These are phyloP conservation scores for Alternaria postmessia DNA, from an alignment of 2,329 filamentous ascomycete genomes.

Conservation along the genomic window DNA sequence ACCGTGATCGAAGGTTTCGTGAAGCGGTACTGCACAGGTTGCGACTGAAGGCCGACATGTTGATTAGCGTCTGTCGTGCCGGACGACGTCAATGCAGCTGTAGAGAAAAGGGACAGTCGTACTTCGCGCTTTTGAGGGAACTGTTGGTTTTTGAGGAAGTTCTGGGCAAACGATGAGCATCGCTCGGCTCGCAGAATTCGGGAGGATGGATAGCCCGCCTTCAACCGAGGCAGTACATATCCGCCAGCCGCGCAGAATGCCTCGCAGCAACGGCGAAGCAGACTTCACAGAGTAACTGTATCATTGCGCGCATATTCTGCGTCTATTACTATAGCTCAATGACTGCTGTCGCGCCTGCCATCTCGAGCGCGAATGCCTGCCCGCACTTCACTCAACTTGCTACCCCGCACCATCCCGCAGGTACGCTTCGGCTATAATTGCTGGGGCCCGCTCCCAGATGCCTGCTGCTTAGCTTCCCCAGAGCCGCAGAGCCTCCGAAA, in stretches of 20 bases:
- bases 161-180: constrained; percentile 27
- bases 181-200: constrained; percentile 39
- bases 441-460: constrained; percentile 3
- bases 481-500: background rate
- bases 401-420: constrained; percentile 23
- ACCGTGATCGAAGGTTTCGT: constrained; percentile 48
- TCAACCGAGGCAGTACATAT: constrained; percentile 40
- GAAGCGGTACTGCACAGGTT: constrained; percentile 51
- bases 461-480: background rate
- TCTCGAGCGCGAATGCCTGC: background rate
- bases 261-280: background rate
- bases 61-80: constrained; percentile 49
- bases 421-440: constrained; percentile 11
- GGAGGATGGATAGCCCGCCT: constrained; percentile 37
- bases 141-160: constrained; percentile 31
- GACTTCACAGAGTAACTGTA: background rate
- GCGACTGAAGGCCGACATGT: constrained; percentile 55
- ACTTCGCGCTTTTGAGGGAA: constrained; percentile 40
- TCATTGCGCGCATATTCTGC: background rate
- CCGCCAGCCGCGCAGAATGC: constrained; percentile 2
- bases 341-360: background rate
- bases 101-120: constrained; percentile 42
- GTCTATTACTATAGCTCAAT: background rate
- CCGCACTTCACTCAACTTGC: constrained; percentile 6
- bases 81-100: constrained; percentile 44